Conservation (phyloP, 2,329 filamentous ascomycete genomes). For the Chrysoporthe cubensis region DNA sequence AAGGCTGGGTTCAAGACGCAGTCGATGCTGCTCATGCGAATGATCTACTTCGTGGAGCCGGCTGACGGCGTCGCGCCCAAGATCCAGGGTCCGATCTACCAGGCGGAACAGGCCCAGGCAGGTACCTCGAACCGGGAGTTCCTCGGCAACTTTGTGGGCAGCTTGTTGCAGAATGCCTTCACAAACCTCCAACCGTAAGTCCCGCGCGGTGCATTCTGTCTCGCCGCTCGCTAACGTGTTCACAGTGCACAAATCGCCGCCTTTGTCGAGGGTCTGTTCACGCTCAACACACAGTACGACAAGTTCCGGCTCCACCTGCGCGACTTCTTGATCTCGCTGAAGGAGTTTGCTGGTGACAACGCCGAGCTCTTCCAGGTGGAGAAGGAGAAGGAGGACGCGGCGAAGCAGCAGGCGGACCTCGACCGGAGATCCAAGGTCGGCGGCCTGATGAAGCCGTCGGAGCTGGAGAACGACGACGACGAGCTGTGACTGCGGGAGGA, state of each 20-base stretch:
- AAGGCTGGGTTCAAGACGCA: conserved; percentile 99
- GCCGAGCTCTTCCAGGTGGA: conserved; percentile 92
- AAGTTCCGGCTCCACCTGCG: conserved; percentile 95
- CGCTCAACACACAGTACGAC: conserved; percentile 83
- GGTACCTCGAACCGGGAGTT: conserved; percentile 93
- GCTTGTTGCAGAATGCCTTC: conserved; percentile 86
- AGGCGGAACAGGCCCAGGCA: conserved; percentile 76
- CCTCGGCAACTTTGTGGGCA: conserved; percentile 83
- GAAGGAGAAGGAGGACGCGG: conserved; percentile 87
- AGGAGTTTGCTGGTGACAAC: conserved; percentile 96
- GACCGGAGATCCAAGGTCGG: conserved; percentile 94
- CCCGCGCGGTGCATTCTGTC: not conserved
- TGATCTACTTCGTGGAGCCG: conserved; percentile 93
- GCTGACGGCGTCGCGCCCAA: conserved; percentile 72
- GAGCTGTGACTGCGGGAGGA: conserved; percentile 83
- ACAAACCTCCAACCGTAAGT: conserved; percentile 88
- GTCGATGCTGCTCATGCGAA: conserved; percentile 87
- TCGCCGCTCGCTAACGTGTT: not conserved
- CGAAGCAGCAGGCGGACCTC: conserved; percentile 84
- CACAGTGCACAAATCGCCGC: conserved; percentile 79
- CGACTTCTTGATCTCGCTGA: conserved; percentile 95
- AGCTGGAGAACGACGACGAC: conserved; percentile 85
- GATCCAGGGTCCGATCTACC: conserved; percentile 91
- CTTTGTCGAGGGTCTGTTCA: conserved; percentile 90
- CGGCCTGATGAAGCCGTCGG: conserved; percentile 94